These are phyloP conservation scores for Tricholoma matsutake DNA, from an alignment of 768 basidiomycete genomes.

Conservation along the genomic window DNA sequence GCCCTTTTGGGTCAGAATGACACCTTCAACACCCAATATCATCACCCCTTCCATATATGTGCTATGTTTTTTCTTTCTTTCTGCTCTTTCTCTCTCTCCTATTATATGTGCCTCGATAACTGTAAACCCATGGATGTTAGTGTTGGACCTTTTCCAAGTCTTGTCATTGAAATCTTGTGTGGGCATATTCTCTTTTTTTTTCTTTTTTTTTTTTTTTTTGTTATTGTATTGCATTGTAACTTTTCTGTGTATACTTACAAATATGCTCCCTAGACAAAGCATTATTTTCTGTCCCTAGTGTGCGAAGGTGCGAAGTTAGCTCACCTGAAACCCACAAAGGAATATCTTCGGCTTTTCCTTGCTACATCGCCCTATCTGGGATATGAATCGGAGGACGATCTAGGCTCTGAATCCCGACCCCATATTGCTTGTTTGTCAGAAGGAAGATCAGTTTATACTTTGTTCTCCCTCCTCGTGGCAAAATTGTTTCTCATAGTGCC, in stretches of 20 bases:
- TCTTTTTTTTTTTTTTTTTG: neutral
- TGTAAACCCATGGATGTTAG: neutral
- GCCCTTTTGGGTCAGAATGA: neutral
- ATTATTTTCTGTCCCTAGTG: neutral
- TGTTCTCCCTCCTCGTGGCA: neutral
- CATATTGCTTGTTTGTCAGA: neutral
- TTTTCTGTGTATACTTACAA: neutral
- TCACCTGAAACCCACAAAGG: neutral
- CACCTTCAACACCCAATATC: neutral
- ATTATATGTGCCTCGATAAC: neutral
- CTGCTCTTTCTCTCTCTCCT: neutral
- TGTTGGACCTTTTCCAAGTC: neutral
- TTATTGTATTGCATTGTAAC: slow-evolving; percentile 3
- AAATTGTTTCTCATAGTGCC: neutral
- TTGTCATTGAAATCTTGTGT: neutral
- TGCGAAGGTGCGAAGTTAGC: neutral
- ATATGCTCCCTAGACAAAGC: slow-evolving; percentile 1
- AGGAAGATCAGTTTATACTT: neutral
- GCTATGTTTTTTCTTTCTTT: neutral
- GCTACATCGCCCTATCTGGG: neutral
- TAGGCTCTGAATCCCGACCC: neutral
- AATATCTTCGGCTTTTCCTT: too few species aligned
- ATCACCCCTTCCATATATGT: neutral
- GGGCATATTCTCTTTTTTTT: neutral
- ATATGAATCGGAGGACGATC: neutral